phyloP scores from a whole-genome alignment of 495 filamentous ascomycete genomes.

The Geopyxis carbonaria region DNA sequence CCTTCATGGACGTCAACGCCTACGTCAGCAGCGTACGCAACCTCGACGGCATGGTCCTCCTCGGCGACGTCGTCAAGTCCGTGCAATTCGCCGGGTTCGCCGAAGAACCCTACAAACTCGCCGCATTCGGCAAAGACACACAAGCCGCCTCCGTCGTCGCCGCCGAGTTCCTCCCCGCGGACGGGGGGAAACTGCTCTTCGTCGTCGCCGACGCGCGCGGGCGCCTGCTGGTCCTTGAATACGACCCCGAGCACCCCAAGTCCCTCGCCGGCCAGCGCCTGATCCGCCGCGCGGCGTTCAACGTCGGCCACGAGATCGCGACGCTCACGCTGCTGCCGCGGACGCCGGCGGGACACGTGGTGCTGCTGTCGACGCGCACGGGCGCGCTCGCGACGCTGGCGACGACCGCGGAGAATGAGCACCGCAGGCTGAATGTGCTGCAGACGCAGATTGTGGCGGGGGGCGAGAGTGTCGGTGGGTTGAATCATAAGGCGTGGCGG shows the following conservation, averaged over 20 bases:
- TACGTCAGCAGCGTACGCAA: conserved; percentile 71
- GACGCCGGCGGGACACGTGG: conserved; percentile 31
- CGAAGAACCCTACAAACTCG: conserved; percentile 90
- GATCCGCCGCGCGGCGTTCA: conserved; percentile 71
- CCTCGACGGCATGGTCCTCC: conserved; percentile 64
- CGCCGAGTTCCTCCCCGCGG: conserved; percentile 78
- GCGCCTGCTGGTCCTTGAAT: conserved; percentile 75
- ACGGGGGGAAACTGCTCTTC: conserved; percentile 66
- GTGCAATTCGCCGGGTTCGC: conserved; percentile 90
- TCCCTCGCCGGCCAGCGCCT: conserved; percentile 76
- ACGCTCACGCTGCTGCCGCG: conserved; percentile 60
- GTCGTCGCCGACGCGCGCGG: conserved; percentile 70
- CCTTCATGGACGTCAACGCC: conserved; percentile 95
- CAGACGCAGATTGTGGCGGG: conserved; percentile 59
- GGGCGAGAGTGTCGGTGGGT: conserved; percentile 55
- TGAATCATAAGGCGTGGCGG: conserved; percentile 70
- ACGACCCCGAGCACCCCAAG: conserved; percentile 89
- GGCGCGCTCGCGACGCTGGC: conserved; percentile 63
- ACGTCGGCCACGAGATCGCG: conserved; percentile 60
- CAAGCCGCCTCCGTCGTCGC: conserved; percentile 58
- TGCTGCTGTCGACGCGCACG: conserved; percentile 53
- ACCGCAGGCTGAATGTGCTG: conserved; percentile 68
- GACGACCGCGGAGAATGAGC: conserved; percentile 58
- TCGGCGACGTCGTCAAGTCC: conserved; percentile 82
- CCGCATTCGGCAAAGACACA: conserved; percentile 72